Conservation (phyloP, 129 eudicot genomes). For the Oenanthe sinensis region DNA sequence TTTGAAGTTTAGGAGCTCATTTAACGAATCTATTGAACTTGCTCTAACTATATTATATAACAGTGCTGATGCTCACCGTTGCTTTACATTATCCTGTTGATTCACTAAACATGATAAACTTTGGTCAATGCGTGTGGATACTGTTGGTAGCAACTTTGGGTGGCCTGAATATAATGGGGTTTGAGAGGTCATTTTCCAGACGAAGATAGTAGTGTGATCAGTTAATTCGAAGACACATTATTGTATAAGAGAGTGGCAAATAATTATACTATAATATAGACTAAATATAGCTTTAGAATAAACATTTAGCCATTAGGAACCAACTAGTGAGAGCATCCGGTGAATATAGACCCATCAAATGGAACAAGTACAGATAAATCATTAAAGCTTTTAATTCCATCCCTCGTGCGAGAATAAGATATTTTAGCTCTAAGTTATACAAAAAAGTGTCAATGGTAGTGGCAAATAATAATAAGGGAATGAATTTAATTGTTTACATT, state of each 20-base stretch:
- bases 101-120: not conserved
- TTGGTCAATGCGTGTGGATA: not conserved
- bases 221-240: not conserved
- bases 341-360: slow-evolving; percentile 3
- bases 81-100: not conserved
- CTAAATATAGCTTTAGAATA: not conserved
- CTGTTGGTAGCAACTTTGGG: slow-evolving; percentile 3
- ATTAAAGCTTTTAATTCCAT: not conserved
- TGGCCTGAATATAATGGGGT: not conserved
- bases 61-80: not conserved
- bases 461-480: too few relatives aligned
- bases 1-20: too few relatives aligned
- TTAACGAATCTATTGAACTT: too few relatives aligned
- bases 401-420: not conserved
- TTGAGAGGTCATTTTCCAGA: not conserved
- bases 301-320: not conserved
- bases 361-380: not conserved
- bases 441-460: too few relatives aligned
- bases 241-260: not conserved
- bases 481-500: too few relatives aligned
- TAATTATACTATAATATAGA: not conserved
- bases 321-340: slow-evolving; percentile 1
- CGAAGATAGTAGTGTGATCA: not conserved
- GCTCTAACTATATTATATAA: not conserved
- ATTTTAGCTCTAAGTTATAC: not conserved